phyloP scores from a whole-genome alignment of 176 grass and related monocot genomes.

The Phoenix roebelenii region DNA sequence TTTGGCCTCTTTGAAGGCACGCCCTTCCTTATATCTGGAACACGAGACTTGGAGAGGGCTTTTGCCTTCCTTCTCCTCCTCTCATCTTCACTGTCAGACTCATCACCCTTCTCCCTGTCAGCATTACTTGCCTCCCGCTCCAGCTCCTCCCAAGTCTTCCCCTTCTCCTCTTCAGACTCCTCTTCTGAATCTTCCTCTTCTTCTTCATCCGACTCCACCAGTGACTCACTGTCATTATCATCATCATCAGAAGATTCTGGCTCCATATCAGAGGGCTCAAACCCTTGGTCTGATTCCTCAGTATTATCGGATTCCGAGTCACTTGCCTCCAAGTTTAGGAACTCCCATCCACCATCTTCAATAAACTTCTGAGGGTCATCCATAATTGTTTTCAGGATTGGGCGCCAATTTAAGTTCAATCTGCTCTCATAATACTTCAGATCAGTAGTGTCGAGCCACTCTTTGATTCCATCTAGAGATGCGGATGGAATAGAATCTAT shows the following conservation, averaged over 20 bases:
- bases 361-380: constrained; percentile 87
- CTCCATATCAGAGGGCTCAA: constrained; percentile 69
- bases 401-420: constrained; percentile 82
- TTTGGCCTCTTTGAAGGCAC: constrained; percentile 32
- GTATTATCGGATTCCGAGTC: constrained; percentile 69
- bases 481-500: constrained; percentile 78
- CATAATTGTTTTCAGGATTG: constrained; percentile 79
- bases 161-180: constrained; percentile 88
- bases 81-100: constrained; percentile 82
- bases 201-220: constrained; percentile 55
- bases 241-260: constrained; percentile 62
- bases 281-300: constrained; percentile 78
- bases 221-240: constrained; percentile 37
- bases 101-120: constrained; percentile 52
- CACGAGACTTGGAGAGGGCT: constrained; percentile 28
- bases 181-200: constrained; percentile 52
- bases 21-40: constrained; percentile 37
- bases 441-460: constrained; percentile 91
- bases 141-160: constrained; percentile 87
- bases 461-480: constrained; percentile 72
- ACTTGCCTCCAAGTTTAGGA: constrained; percentile 87
- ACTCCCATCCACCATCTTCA: constrained; percentile 78
- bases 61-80: constrained; percentile 55
- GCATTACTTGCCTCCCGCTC: constrained; percentile 78
- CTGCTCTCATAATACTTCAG: constrained; percentile 92